These are phyloP conservation scores for Pittosporum tobira DNA, from an alignment of 129 eudicot species.

Conservation along the genomic window DNA sequence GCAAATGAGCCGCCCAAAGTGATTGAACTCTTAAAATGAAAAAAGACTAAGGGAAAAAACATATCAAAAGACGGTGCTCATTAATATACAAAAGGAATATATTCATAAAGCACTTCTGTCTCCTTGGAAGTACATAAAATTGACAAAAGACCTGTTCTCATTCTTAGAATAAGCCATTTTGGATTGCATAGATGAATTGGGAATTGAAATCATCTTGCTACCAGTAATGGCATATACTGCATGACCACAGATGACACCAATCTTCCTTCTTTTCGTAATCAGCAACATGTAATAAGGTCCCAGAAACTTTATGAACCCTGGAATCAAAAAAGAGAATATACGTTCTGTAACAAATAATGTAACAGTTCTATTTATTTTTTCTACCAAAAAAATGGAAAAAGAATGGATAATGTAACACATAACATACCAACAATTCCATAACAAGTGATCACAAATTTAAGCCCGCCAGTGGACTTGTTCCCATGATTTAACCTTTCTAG, in stretches of 20 bases:
- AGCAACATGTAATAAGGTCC: slow-evolving; percentile 95
- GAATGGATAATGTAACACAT: slow-evolving; percentile 9
- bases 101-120: slow-evolving; percentile 22
- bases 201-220: slow-evolving; percentile 74
- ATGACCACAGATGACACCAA: slow-evolving; percentile 91
- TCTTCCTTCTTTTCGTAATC: slow-evolving; percentile 80
- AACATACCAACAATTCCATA: slow-evolving; percentile 93
- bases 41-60: too few species aligned
- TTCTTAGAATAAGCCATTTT: slow-evolving; percentile 67
- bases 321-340: slow-evolving; percentile 17
- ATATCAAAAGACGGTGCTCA: slow-evolving; percentile 24
- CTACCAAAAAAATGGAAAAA: too few species aligned
- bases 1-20: slow-evolving; percentile 20
- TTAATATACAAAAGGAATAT: slow-evolving; percentile 34
- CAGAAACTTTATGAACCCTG: slow-evolving; percentile 88
- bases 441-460: slow-evolving; percentile 67
- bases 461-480: slow-evolving; percentile 80
- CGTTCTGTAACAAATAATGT: slow-evolving; percentile 2
- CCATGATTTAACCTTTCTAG: slow-evolving; percentile 70
- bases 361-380: not conserved
- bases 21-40: slow-evolving; percentile 7
- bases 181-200: slow-evolving; percentile 53
- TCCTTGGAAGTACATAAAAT: too few species aligned
- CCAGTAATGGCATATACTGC: slow-evolving; percentile 61
- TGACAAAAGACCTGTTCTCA: slow-evolving; percentile 95